A percentile compares a stretch with the other conserved stretches of the same genome.
These are phyloP conservation scores for Raffaelea arxii DNA, from an alignment of 2,329 filamentous ascomycete species.

Conservation along the genomic window DNA sequence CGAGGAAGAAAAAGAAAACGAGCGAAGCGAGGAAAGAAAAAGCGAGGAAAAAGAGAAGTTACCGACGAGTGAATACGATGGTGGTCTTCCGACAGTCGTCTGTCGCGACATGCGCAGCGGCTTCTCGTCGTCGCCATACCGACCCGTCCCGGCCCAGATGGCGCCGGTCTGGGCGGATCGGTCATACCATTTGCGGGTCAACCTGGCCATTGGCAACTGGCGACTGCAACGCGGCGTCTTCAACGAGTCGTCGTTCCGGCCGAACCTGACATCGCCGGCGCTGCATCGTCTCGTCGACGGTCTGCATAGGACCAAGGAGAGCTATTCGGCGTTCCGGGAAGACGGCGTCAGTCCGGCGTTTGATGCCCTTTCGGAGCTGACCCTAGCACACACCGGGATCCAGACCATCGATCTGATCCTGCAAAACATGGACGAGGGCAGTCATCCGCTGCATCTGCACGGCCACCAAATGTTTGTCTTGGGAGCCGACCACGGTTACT, in stretches of 20 bases:
- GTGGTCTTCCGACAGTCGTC: constrained; percentile 24
- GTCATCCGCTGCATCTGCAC: constrained; percentile 17
- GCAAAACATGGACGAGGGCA: constrained; percentile 16
- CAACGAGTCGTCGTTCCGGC: constrained; percentile 44
- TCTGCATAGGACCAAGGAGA: constrained; percentile 18
- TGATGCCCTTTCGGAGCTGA: constrained; percentile 33
- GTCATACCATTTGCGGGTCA: constrained; percentile 44
- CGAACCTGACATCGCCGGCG: constrained; percentile 35
- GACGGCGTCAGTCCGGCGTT: constrained; percentile 44
- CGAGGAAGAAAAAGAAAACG: no score
- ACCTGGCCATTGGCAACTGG: constrained; percentile 50
- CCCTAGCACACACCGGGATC: constrained; percentile 51
- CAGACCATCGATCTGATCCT: constrained; percentile 64
- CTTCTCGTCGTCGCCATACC: constrained; percentile 17
- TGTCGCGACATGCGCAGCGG: constrained; percentile 42
- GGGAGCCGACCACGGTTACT: constrained; percentile 53
- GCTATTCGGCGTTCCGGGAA: constrained; percentile 36
- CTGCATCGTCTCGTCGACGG: constrained; percentile 41
- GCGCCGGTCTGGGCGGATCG: constrained; percentile 39
- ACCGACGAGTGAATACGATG: constrained; percentile 25
- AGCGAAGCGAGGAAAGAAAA: neutral
- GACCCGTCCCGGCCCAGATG: constrained; percentile 29
- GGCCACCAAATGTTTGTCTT: constrained; percentile 37
- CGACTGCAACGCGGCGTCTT: constrained; percentile 48
- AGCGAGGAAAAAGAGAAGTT: neutral